Conservation (phyloP, 2,329 filamentous ascomycete species). For the Dothistroma pini region DNA sequence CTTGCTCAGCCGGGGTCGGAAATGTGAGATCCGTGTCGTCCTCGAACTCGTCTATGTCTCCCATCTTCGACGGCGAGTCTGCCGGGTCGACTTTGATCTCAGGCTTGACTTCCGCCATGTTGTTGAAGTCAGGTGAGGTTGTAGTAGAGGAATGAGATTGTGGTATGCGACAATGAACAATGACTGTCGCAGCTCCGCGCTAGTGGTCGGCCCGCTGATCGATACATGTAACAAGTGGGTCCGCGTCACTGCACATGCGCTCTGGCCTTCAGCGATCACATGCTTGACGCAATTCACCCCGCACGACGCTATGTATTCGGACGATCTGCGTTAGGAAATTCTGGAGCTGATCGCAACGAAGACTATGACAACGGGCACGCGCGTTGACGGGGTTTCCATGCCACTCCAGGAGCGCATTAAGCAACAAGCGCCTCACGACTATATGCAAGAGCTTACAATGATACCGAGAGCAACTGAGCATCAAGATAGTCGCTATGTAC, state of each 20-base stretch:
- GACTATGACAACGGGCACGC: too few relatives aligned
- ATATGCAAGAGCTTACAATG: too few relatives aligned
- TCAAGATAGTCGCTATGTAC: not conserved
- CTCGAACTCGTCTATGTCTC: slow-evolving; percentile 33
- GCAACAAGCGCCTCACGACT: too few relatives aligned
- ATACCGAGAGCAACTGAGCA: too few relatives aligned
- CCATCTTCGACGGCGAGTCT: slow-evolving; percentile 22
- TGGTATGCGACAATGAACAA: not conserved
- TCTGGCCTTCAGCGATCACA: not conserved
- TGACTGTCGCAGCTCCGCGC: not conserved
- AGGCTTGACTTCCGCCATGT: slow-evolving; percentile 22
- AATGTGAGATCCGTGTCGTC: slow-evolving; percentile 34
- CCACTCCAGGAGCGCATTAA: too few relatives aligned
- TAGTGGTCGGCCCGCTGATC: not conserved
- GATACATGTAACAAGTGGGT: not conserved
- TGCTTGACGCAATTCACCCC: not conserved
- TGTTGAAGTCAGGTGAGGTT: not conserved
- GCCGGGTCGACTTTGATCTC: slow-evolving; percentile 23
- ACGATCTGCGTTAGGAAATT: not conserved
- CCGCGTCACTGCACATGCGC: not conserved
- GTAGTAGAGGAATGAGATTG: too few relatives aligned
- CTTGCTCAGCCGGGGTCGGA: slow-evolving; percentile 16
- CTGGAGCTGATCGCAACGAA: not conserved
- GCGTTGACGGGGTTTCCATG: too few relatives aligned
- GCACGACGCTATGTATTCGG: not conserved